A percentile compares a stretch with the other conserved stretches of the same genome.
Conservation (phyloP, 176 grass and related monocot genomes). For the Avena insularis region DNA sequence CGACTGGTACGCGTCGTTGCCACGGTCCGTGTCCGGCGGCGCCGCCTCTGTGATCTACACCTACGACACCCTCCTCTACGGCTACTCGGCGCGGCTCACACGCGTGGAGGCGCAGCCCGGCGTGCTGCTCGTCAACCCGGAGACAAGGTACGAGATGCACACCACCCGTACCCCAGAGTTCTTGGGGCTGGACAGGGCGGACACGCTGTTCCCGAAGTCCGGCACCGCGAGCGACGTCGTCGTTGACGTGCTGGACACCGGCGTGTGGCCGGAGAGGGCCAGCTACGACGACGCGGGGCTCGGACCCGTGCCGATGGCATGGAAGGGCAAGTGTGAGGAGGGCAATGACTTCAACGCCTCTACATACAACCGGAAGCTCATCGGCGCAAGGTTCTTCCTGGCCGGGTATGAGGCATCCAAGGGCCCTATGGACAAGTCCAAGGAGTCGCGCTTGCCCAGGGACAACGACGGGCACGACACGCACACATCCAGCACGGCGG, state of each 20-base stretch:
- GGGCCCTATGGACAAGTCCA: constrained; percentile 75
- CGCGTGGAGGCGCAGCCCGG: constrained; percentile 59
- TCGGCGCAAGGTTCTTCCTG: constrained; percentile 78
- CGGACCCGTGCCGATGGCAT: constrained; percentile 63
- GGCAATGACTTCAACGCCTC: constrained; percentile 77
- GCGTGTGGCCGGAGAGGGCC: constrained; percentile 86
- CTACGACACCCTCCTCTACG: constrained; percentile 80
- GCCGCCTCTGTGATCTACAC: constrained; percentile 72
- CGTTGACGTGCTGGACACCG: constrained; percentile 87
- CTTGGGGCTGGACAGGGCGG: constrained; percentile 59
- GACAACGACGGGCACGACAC: constrained; percentile 97
- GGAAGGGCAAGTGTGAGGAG: constrained; percentile 92
- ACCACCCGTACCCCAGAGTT: constrained; percentile 89
- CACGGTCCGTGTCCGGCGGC: constrained; percentile 73
- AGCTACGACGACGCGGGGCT: constrained; percentile 82
- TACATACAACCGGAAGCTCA: constrained; percentile 80
- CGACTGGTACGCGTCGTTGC: constrained; percentile 80
- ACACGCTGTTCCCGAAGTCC: constrained; percentile 55
- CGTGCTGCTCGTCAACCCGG: constrained; percentile 73
- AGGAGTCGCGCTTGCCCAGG: constrained; percentile 78
- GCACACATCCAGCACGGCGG: constrained; percentile 85
- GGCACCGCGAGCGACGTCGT: constrained; percentile 62
- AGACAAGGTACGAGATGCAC: constrained; percentile 90
- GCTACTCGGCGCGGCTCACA: constrained; percentile 82
- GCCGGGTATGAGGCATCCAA: constrained; percentile 84